Base-by-base conservation (phyloP, 2,329 filamentous ascomycete species). In the Fusarium hainanense region DNA sequence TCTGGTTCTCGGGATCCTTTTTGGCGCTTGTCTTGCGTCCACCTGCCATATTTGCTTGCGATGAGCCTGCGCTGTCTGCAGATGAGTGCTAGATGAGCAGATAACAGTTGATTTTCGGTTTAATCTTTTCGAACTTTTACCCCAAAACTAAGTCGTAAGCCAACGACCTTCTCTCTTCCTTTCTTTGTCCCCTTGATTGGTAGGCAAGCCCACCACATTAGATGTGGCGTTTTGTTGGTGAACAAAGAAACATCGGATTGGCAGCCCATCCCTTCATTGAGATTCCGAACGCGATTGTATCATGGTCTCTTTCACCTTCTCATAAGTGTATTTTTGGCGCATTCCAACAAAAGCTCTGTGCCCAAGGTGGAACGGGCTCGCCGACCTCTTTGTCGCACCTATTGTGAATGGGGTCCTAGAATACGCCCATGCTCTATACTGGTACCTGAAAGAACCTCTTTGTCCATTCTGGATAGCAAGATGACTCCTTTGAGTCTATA, bases 371-470 rank as follows among this genome's bases (percentile, higher is more conserved):
- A 48, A 43, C 57, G 59, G 71, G 40, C 27, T 65, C 12, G 20
- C 61, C 58, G 40, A 25, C 42, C 27, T 71, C 73, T 74, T 75
- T 75, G 72, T 75, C 70, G 18, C 28, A 52, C n/a, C 55, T 60
- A 52, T 61, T 66, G 56, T 63, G 54, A 61, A 20, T 48, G 54
- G 41, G 42, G 48, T 42, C 32, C 47, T 42, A 37, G 40, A 42
- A 41, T 47, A 43, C 40, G 61, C 51, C 57, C 41, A 61, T 56
- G 64, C 54, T 27, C 56, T 28, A 49, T 20, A 16, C 20, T 51
- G 54, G 44, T 40, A 21, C 20, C 27, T 37, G 65, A 32, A 47
- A 49, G 41, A 27, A 54, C 30, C 27, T 20, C 25, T 48, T 37
- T 56, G 70, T 62, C 10, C 63, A 40, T 54, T 65, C 58, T 50